These are phyloP conservation scores for Didymella glomerata DNA, from an alignment of 2,329 filamentous ascomycete species.

Conservation along the genomic window DNA sequence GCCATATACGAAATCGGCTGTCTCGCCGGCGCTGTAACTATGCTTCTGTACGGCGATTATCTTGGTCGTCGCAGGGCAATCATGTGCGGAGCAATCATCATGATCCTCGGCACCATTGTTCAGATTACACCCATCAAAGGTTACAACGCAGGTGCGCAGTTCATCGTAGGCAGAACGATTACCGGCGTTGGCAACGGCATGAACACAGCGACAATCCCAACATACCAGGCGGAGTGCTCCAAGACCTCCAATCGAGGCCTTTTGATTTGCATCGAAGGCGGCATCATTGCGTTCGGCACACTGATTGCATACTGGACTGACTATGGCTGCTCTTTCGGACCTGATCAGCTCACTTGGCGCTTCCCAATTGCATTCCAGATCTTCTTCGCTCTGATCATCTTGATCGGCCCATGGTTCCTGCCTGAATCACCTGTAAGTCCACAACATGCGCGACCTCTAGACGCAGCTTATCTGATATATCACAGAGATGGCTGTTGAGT, in stretches of 20 bases:
- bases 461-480: background rate
- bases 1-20: conserved; percentile 64
- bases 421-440: conserved; percentile 64
- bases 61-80: conserved; percentile 56
- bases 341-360: conserved; percentile 54
- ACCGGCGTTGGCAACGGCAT: conserved; percentile 65
- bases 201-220: conserved; percentile 64
- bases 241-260: conserved; percentile 66
- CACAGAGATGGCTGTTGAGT: conserved; percentile 63
- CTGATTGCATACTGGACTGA: conserved; percentile 61
- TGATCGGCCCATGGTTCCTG: conserved; percentile 66
- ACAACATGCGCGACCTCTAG: background rate
- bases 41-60: conserved; percentile 51
- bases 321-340: conserved; percentile 47
- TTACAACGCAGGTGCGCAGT: conserved; percentile 55
- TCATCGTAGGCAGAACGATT: conserved; percentile 62
- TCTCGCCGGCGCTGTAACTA: conserved; percentile 52
- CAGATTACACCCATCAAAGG: conserved; percentile 49
- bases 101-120: conserved; percentile 56
- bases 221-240: conserved; percentile 63
- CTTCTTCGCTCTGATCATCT: conserved; percentile 59
- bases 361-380: conserved; percentile 64
- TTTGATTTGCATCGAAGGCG: conserved; percentile 67
- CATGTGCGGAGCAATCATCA: conserved; percentile 53
- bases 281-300: conserved; percentile 61